Evolutionary conservation across 306 rosid genomes (phyloP), one percentile per base, ranked within the genome.

Genomic region (Chamaecrista fasciculata): DNA sequence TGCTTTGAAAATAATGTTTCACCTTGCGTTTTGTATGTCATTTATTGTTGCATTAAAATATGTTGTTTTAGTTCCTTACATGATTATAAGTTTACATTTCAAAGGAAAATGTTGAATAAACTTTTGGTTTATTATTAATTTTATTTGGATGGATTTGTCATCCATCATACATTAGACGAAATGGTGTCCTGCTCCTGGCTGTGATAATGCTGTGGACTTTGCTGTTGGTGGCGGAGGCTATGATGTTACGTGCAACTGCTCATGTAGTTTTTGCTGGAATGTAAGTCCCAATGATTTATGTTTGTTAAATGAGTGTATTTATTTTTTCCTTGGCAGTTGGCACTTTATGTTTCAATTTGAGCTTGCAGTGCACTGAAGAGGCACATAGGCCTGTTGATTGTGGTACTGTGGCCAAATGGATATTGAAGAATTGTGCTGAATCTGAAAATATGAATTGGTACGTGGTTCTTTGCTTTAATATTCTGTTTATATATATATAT

Each of bases 181-280:
- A 74, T 87, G 92, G 92, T 87, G 92, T 69, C 89, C 92, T 34
- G 86, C 83, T 67, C 92, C 92, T 49, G 92, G 92, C 64, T 87
- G 92, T 55, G 92, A 87, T 44, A 84, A 75, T 80, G 92, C 89
- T 34, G 85, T 87, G 62, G 86, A 87, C 69, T 87, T 82, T 77
- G 74, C 79, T 73, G 79, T 59, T 69, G 92, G 92, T 36, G 76
- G 87, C 58, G 89, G 86, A 84, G 80, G 78, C 80, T 87, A 75
- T 78, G 92, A 87, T 84, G 89, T 87, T 78, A 75, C 83, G 8
- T 87, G 89, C 84, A 78, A 64, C 64, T 87, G 92, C 72, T 75
- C 89, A 15, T 85, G 67, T 73, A 75, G 87, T 68, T 87, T 87
- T 87, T 87, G 92, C 84, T 87, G 92, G 89, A 87, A 78, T 24